Percentiles rank a stretch among this genome's conserved stretches.
Conservation (phyloP, 78 protist genomes). For the Dictyostelium purpureum region DNA sequence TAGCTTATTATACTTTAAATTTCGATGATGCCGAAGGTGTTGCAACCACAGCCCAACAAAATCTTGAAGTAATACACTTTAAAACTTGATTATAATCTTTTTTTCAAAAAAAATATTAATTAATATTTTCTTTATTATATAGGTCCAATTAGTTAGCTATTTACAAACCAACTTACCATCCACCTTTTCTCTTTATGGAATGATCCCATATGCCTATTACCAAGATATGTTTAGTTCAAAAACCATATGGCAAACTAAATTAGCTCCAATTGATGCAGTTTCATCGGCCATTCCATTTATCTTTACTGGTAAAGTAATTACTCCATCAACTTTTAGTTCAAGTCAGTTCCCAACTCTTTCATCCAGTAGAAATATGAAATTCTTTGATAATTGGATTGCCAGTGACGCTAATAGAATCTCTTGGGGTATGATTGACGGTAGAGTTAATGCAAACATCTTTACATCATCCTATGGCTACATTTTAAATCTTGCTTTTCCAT, state of each 20-base stretch:
- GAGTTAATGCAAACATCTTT: background rate
- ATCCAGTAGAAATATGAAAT: background rate
- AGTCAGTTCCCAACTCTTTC: conserved; percentile 27
- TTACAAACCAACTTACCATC: background rate
- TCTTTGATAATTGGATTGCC: conserved; percentile 59
- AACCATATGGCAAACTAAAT: background rate
- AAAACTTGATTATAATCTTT: no score
- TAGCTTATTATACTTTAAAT: conserved; percentile 10
- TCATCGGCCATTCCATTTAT: background rate
- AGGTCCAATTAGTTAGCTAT: background rate
- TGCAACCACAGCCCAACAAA: conserved; percentile 5
- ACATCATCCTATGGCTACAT: conserved; percentile 21
- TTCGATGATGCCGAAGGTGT: conserved; percentile 74
- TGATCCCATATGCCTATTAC: conserved; percentile 17
- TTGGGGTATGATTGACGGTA: conserved; percentile 47
- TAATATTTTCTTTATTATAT: no score
- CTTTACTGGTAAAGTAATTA: conserved; percentile 22
- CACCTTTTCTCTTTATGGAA: background rate
- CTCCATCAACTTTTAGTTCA: background rate
- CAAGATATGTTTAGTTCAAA: background rate
- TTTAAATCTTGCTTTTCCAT: conserved; percentile 21
- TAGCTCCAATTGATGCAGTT: background rate
- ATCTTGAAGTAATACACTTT: no score
- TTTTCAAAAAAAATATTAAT: no score
- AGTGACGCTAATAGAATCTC: conserved; percentile 31